Base-by-base conservation (phyloP, 805 yeast species). In the Pichia paraexigua region DNA sequence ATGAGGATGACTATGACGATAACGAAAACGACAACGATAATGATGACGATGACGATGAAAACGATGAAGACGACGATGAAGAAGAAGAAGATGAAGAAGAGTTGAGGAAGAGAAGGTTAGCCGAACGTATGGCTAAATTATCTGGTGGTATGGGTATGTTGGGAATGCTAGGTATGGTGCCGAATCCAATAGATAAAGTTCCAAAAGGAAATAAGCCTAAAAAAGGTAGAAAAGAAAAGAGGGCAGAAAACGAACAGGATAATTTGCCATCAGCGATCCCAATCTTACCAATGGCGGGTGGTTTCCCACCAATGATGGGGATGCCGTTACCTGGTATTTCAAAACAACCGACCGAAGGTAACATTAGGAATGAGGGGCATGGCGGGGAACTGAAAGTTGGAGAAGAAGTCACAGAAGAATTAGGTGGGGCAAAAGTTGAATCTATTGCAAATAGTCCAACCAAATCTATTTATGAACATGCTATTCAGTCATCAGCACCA, bases 121-220 rank as follows among this genome's bases (percentile, higher is more conserved):
- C 95, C 21, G 97, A 87, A 56, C 79, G 97, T 54, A 92, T 92
- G 97, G 98, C 99, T n/a, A 87, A 84, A 60, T 77, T 92, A 20
- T 86, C 97, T 0, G 95, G 96, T 21, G 90, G 90, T 5, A 77
- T 85, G 70, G 84, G 87, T 52, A 79, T 86, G 82, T 77, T 82
- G 67, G 91, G 90, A 43, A 79, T 79, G 84, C 76, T 79, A 80
- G 83, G 83, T 2, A 71, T 76, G 54, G 63, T 72, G 20, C 71
- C 73, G 65, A 25, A 53, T 60, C 51, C 41, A 41, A 56, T 64
- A 18, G 56, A 66, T 10, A 50, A 53, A 40, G 61, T 35, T 11
- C 57, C 41, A 44, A 57, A 56, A 20, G 63, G 64, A 50, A 62
- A 59, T 51, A 64, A 61, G 55, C 51, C 55, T 10, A 61, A 59